phyloP scores from a whole-genome alignment of 768 basidiomycete genomes.

The Psilocybe cubensis region DNA sequence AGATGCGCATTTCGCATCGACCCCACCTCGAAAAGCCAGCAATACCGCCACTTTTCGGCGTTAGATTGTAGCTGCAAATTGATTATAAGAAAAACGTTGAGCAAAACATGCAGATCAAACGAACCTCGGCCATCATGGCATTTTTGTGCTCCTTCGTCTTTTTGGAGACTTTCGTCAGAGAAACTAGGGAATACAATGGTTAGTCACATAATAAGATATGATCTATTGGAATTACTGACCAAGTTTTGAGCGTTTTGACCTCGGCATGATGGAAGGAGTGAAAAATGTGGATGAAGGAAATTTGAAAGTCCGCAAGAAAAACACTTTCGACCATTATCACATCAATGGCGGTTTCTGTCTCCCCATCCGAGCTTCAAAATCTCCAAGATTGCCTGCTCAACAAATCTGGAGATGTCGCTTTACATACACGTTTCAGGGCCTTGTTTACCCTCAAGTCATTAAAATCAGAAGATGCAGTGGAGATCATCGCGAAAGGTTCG shows the following conservation, averaged over 20 bases:
- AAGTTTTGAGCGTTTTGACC: conserved; percentile 87
- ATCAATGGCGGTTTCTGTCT: conserved; percentile 40
- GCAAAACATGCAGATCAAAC: conserved; percentile 21
- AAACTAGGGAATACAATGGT: conserved; percentile 53
- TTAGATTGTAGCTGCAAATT: conserved; percentile 71
- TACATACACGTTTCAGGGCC: conserved; percentile 89
- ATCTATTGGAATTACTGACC: conserved; percentile 51
- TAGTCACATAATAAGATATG: neutral
- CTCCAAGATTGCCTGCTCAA: conserved; percentile 85
- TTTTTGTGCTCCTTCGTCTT: conserved; percentile 93
- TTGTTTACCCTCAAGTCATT: conserved; percentile 92
- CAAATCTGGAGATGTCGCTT: conserved; percentile 64
- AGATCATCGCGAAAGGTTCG: conserved; percentile 84
- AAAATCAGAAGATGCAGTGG: conserved; percentile 76
- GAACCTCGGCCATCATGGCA: conserved; percentile 77
- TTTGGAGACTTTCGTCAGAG: conserved; percentile 92
- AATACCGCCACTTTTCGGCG: conserved; percentile 90
- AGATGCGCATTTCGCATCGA: conserved; percentile 95
- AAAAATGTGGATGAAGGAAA: conserved; percentile 22
- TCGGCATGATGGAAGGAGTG: conserved; percentile 65
- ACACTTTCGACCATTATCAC: conserved; percentile 30
- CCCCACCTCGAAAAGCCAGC: conserved; percentile 95
- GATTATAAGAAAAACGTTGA: conserved; percentile 2
- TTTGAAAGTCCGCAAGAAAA: conserved; percentile 56
- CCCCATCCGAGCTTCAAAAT: conserved; percentile 57